Evolutionary conservation across 176 grass and related monocot genomes (phyloP).

Genomic region (Avena sativa): DNA sequence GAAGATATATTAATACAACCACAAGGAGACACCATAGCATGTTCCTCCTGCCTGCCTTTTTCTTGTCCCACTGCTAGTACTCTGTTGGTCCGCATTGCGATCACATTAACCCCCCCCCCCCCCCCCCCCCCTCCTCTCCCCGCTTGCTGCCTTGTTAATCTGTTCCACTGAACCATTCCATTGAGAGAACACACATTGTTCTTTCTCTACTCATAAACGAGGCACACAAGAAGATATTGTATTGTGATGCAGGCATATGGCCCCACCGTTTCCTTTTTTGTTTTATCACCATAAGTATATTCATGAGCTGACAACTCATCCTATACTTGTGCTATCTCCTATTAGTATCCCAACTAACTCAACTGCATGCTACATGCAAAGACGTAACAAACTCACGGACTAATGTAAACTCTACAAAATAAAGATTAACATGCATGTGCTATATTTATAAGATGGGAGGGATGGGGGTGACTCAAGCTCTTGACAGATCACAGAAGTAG

Average conservation of each 20-base stretch:
- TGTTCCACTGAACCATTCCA: background rate
- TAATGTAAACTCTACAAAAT: background rate
- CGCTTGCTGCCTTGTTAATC: background rate
- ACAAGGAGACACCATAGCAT: conserved; percentile 3
- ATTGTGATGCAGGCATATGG: background rate
- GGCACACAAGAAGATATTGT: background rate
- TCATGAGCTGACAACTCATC: background rate
- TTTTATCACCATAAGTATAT: background rate
- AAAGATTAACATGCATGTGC: background rate
- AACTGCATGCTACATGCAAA: background rate
- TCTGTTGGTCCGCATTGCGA: background rate
- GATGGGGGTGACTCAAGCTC: background rate
- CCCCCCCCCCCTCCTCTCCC: background rate
- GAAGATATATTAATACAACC: background rate
- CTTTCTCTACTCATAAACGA: background rate
- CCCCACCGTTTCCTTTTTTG: background rate
- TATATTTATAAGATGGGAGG: conserved; percentile 20
- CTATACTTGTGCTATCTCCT: background rate
- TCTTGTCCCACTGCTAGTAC: background rate
- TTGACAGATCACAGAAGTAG: background rate
- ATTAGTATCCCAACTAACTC: conserved; percentile 13
- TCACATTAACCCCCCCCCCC: background rate
- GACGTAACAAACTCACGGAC: background rate
- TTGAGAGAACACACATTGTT: background rate
- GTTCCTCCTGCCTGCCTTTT: background rate